A percentile compares a stretch with the other conserved stretches of the same genome.
Conservation (phyloP, 345 rosid genomes). For the Acer negundo region DNA sequence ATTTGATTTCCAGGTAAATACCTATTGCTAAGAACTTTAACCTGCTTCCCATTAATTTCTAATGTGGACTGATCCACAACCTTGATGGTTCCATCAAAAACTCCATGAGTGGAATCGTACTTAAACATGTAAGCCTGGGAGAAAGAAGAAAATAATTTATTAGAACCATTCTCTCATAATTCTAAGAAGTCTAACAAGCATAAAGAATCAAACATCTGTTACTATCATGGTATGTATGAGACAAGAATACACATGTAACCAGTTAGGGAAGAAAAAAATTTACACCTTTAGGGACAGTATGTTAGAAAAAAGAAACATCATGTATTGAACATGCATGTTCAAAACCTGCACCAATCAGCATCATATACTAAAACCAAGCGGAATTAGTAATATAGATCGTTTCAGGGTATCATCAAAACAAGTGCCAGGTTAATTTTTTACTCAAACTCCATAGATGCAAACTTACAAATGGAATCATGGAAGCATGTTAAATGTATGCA, state of each 20-base stretch:
- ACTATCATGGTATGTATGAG: neutral
- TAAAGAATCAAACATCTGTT: conserved; percentile 2
- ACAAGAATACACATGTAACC: neutral
- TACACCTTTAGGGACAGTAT: neutral
- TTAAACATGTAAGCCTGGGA: conserved; percentile 95
- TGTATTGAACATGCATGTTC: neutral
- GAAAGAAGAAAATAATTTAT: neutral
- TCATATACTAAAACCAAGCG: neutral
- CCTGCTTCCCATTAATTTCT: conserved; percentile 87
- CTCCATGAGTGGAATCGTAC: conserved; percentile 97
- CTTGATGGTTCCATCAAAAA: conserved; percentile 65
- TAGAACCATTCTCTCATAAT: conserved; percentile 11
- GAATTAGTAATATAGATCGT: neutral
- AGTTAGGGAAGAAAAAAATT: neutral
- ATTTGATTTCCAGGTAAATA: conserved; percentile 28
- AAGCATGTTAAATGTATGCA: neutral
- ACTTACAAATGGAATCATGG: neutral
- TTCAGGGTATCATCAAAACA: neutral
- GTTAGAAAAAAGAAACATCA: neutral
- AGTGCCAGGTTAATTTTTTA: neutral
- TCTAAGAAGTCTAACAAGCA: neutral
- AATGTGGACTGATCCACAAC: conserved; percentile 81
- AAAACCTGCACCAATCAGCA: neutral
- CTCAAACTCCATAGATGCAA: neutral
- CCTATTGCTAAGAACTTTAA: conserved; percentile 81